These are phyloP conservation scores for Plasmodium knowlesi DNA, from an alignment of 169 alveolate species.

Conservation along the genomic window DNA sequence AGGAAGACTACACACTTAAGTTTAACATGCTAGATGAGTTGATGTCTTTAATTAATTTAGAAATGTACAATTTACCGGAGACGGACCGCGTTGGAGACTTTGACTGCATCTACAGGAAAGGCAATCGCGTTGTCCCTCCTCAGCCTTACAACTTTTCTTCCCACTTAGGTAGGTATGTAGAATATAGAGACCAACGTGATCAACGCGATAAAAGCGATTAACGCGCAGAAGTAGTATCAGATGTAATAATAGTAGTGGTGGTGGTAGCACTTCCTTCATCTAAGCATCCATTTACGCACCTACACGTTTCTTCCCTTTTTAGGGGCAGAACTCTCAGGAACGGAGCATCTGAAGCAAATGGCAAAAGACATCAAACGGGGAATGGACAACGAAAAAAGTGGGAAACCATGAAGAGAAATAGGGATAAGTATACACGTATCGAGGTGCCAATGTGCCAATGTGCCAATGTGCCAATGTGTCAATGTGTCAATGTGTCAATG, in stretches of 20 bases:
- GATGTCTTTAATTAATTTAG: conserved; percentile 91
- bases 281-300: neutral
- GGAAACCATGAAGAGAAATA: neutral
- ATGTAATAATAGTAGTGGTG: neutral
- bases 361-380: conserved; percentile 37
- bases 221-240: neutral
- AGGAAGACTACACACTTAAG: conserved; percentile 91
- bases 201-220: neutral
- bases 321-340: conserved; percentile 66
- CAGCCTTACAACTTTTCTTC: conserved; percentile 30
- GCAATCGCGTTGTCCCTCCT: neutral
- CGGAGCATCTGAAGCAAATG: conserved; percentile 40
- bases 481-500: too few species aligned
- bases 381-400: neutral
- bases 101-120: conserved; percentile 65
- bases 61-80: conserved; percentile 79
- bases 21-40: conserved; percentile 91
- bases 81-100: conserved; percentile 53
- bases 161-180: conserved; percentile 11
- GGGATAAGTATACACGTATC: neutral
- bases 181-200: too few species aligned
- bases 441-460: neutral
- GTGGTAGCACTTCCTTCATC: neutral
- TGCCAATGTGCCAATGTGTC: neutral
- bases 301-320: neutral